phyloP scores from a whole-genome alignment of 129 eudicot genomes.

The Rutidosis leptorrhynchoides region DNA sequence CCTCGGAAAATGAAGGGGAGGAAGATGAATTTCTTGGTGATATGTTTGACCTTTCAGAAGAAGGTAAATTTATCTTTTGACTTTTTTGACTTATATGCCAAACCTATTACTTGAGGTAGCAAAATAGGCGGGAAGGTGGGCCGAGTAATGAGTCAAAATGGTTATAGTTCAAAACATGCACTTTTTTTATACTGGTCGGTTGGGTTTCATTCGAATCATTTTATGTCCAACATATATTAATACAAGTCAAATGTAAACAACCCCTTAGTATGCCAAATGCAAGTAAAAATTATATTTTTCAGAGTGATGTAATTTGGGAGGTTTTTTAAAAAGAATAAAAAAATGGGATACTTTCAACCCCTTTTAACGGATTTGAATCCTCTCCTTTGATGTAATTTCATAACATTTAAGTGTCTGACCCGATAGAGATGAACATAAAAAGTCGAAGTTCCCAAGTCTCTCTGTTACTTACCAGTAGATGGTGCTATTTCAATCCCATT shows the following conservation, averaged over 20 bases:
- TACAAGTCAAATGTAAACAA: background rate
- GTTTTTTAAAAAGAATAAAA: background rate
- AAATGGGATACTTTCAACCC: background rate
- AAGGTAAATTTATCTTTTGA: slow-evolving; percentile 36
- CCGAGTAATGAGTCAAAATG: no score
- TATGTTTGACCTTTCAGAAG: slow-evolving; percentile 60
- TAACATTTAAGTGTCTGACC: background rate
- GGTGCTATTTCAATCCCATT: background rate
- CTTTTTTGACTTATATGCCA: slow-evolving; percentile 2
- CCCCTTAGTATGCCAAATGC: no score
- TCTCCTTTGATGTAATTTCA: background rate
- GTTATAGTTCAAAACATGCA: no score
- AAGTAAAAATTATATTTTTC: background rate
- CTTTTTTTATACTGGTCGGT: no score
- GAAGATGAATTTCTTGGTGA: slow-evolving; percentile 57
- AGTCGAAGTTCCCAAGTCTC: background rate
- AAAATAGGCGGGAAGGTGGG: no score
- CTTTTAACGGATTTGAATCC: background rate
- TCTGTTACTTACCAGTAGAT: background rate
- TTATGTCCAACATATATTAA: no score
- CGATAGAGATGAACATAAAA: background rate
- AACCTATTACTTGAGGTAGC: background rate
- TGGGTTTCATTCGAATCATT: no score
- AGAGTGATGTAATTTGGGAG: background rate
- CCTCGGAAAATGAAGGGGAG: slow-evolving; percentile 36